A percentile compares a stretch with the other conserved stretches of the same genome.
Conservation (phyloP, 1,284 basidiomycete species). For the Golubevia pallescens region DNA sequence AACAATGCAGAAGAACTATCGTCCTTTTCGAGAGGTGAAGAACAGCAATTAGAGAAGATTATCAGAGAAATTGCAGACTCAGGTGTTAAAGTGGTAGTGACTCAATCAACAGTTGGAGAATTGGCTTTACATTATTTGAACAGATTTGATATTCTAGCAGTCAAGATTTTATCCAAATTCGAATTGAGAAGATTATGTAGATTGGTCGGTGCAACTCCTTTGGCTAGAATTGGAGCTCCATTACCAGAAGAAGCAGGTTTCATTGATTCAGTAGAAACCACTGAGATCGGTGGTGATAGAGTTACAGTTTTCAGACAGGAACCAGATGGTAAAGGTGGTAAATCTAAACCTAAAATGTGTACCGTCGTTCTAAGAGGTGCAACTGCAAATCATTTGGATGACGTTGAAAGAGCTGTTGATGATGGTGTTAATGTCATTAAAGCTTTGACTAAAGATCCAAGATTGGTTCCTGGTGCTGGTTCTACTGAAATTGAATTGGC, state of each 20-base stretch:
- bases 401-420: slow-evolving; percentile 92
- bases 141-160: slow-evolving; percentile 87
- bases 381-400: slow-evolving; percentile 91
- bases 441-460: slow-evolving; percentile 84
- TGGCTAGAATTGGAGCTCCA: slow-evolving; percentile 92
- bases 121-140: slow-evolving; percentile 97
- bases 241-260: slow-evolving; percentile 94
- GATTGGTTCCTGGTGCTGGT: slow-evolving; percentile 92
- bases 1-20: slow-evolving; percentile 93
- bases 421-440: slow-evolving; percentile 98
- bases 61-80: slow-evolving; percentile 95
- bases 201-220: slow-evolving; percentile 92
- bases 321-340: slow-evolving; percentile 46
- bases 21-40: slow-evolving; percentile 91
- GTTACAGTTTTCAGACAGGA: slow-evolving; percentile 91
- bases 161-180: slow-evolving; percentile 98
- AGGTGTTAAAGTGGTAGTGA: slow-evolving; percentile 91
- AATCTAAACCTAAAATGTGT: slow-evolving; percentile 56
- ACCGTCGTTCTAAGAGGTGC: slow-evolving; percentile 72
- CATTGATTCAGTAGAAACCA: slow-evolving; percentile 91
- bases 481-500: slow-evolving; percentile 91
- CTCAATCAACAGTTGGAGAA: slow-evolving; percentile 90
- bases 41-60: slow-evolving; percentile 66
- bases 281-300: slow-evolving; percentile 95
- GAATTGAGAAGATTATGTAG: slow-evolving; percentile 91